Conservation (phyloP, 2,329 filamentous ascomycete species). For the Claviceps cyperi region DNA sequence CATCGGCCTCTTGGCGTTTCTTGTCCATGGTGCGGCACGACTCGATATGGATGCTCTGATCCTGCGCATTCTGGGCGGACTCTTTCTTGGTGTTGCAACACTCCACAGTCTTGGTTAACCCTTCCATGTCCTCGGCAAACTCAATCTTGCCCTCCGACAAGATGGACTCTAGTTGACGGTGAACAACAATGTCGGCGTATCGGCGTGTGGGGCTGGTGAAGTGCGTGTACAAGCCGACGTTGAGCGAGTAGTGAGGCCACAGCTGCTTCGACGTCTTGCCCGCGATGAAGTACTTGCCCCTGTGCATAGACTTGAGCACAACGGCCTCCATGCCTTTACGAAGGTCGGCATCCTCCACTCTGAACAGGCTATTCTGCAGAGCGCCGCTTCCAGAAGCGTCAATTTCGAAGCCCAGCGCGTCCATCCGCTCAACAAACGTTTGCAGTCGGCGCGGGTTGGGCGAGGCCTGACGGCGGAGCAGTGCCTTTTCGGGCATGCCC, state of each 20-base stretch:
- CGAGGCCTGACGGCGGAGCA: slow-evolving; percentile 72
- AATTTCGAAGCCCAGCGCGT: slow-evolving; percentile 75
- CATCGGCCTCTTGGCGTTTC: slow-evolving; percentile 70
- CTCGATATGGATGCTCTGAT: slow-evolving; percentile 97
- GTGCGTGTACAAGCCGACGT: slow-evolving; percentile 88
- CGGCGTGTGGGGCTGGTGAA: slow-evolving; percentile 92
- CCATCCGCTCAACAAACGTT: slow-evolving; percentile 88
- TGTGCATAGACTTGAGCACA: slow-evolving; percentile 86
- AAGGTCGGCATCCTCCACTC: slow-evolving; percentile 73
- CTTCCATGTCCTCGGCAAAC: slow-evolving; percentile 80
- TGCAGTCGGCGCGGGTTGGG: slow-evolving; percentile 81
- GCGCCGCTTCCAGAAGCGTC: slow-evolving; percentile 81
- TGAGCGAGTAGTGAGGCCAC: slow-evolving; percentile 80
- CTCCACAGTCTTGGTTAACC: slow-evolving; percentile 80
- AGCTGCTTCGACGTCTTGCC: slow-evolving; percentile 65
- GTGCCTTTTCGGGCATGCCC: slow-evolving; percentile 77
- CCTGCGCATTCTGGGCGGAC: slow-evolving; percentile 90
- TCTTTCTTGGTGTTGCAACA: slow-evolving; percentile 99
- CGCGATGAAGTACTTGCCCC: slow-evolving; percentile 86
- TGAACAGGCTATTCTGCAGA: slow-evolving; percentile 89
- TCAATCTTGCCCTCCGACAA: slow-evolving; percentile 71
- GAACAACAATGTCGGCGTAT: slow-evolving; percentile 88
- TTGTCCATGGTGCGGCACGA: slow-evolving; percentile 94
- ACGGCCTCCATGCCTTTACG: slow-evolving; percentile 98
- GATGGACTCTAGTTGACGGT: slow-evolving; percentile 81